Conservation (phyloP, 768 basidiomycete genomes). For the Hypholoma sublateritium region DNA sequence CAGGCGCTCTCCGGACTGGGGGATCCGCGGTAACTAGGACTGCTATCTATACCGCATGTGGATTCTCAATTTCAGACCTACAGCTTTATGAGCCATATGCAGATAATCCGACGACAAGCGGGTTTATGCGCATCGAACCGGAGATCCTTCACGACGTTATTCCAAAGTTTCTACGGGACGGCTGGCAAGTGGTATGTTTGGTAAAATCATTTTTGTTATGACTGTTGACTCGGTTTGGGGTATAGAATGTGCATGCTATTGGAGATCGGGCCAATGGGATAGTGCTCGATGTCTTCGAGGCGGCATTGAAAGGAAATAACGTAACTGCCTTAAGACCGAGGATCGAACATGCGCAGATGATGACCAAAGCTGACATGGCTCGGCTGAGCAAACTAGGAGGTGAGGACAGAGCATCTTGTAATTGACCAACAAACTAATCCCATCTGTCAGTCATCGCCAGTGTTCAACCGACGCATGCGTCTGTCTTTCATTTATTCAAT, state of each 20-base stretch:
- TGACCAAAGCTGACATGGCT: conserved; percentile 72
- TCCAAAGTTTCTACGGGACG: conserved; percentile 69
- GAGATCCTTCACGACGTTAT: conserved; percentile 63
- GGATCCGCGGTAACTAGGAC: conserved; percentile 72
- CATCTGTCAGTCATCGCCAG: conserved; percentile 74
- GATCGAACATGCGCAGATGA: conserved; percentile 90
- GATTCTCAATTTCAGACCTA: too few species aligned
- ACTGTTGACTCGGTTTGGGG: background rate
- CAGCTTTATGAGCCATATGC: conserved; percentile 82
- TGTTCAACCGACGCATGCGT: conserved; percentile 89
- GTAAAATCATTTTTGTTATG: background rate
- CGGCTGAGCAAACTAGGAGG: conserved; percentile 81
- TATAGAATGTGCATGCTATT: conserved; percentile 85
- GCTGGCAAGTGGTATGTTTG: conserved; percentile 85
- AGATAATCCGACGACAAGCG: conserved; percentile 73
- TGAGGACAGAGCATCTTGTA: conserved; percentile 23
- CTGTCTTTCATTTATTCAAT: conserved; percentile 27
- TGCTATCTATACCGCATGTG: background rate
- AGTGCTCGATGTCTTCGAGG: conserved; percentile 82
- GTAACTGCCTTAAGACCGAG: conserved; percentile 71
- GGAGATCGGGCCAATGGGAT: conserved; percentile 87
- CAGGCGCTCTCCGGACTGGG: conserved; percentile 85
- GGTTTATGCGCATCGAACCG: conserved; percentile 73
- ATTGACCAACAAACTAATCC: background rate
- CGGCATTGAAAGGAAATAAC: conserved; percentile 56